Base-by-base conservation (phyloP, 2,329 filamentous ascomycete genomes). In the Hypoxylon rubiginosum region DNA sequence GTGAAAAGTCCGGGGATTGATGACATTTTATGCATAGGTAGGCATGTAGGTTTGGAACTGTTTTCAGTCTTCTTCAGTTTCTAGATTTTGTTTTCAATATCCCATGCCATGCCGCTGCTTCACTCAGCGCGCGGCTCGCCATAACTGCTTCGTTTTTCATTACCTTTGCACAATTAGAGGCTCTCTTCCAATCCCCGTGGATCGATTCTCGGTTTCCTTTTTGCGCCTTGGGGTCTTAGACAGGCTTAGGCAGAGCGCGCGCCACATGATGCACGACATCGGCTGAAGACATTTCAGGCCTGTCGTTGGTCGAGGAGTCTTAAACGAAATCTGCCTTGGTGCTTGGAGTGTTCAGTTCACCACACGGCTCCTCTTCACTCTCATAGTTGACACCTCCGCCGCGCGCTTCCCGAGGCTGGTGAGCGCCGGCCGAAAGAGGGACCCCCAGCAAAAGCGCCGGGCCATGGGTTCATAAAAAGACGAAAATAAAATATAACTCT, bases 111-210 rank as follows among this genome's bases (percentile, higher is more conserved):
- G 15, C 11, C 62, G 39, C 51, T 72, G 69, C 72, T 70, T 76
- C 71, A 71, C 57, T 72, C 73, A 73, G 75, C 75, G 75, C 75
- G 74, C 75, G 75, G 74, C 62, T 76, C 70, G 50, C 58, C 58
- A 66, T 68, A 68, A 57, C 46, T 70, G 64, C 67, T 69, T 75
- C 66, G 60, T 62, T 68, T 60, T 43, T 62, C 55, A 65, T 68
- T 65, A 67, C 50, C 34, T 66, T 62, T 61, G 50, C 55, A 64
- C 64, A 68, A 67, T 58, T 55, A 72, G 67, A 71, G 66, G 67
- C 54, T 62, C 30, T 69, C 64, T 72, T 43, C 46, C 57, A 54
- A 39, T 52, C 67, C 57, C 46, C 60, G 59, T 60, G 49, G 58
- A 59, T 61, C 64, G 58, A 59, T 17, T 56, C 41, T 34, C 6